A percentile compares a stretch with the other conserved stretches of the same genome.
These are phyloP conservation scores for Ichthyophthirius multifiliis DNA, from an alignment of 169 alveolate genomes.

Conservation along the genomic window DNA sequence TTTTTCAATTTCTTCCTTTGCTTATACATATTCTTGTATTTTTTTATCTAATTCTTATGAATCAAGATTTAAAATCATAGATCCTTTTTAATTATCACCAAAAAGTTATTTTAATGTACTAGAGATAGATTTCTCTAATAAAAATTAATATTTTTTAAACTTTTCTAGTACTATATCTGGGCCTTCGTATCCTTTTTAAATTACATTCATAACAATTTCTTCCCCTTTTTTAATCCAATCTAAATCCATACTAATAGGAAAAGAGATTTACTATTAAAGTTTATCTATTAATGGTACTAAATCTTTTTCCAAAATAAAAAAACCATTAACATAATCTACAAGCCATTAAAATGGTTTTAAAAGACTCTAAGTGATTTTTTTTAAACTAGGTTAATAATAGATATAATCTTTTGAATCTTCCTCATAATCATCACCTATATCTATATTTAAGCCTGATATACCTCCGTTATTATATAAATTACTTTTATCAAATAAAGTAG, in stretches of 20 bases:
- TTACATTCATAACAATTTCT: slow-evolving; percentile 11
- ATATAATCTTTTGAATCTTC: slow-evolving; percentile 20
- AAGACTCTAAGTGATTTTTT: slow-evolving; percentile 6
- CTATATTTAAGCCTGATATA: too few species aligned
- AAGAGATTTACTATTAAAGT: too few species aligned
- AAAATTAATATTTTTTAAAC: slow-evolving; percentile 47
- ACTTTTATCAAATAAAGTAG: too few species aligned
- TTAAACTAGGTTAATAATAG: slow-evolving; percentile 25
- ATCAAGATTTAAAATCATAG: neutral
- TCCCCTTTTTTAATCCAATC: slow-evolving; percentile 36
- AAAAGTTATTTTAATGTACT: slow-evolving; percentile 25
- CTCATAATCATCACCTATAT: slow-evolving; percentile 3
- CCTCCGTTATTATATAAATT: too few species aligned
- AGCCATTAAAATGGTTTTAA: slow-evolving; percentile 33
- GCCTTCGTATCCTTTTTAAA: slow-evolving; percentile 34
- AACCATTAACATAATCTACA: slow-evolving; percentile 33
- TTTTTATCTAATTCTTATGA: slow-evolving; percentile 9
- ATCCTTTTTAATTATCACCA: slow-evolving; percentile 34
- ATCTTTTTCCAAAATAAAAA: slow-evolving; percentile 47
- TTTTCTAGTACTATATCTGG: slow-evolving; percentile 41
- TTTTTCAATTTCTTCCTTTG: slow-evolving; percentile 12
- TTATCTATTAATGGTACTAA: slow-evolving; percentile 57
- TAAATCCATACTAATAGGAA: too few species aligned
- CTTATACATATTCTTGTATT: slow-evolving; percentile 5
- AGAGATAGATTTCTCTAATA: slow-evolving; percentile 27